These are phyloP conservation scores for Solanum stenotomum DNA, from an alignment of 257 asterid genomes.

Conservation along the genomic window DNA sequence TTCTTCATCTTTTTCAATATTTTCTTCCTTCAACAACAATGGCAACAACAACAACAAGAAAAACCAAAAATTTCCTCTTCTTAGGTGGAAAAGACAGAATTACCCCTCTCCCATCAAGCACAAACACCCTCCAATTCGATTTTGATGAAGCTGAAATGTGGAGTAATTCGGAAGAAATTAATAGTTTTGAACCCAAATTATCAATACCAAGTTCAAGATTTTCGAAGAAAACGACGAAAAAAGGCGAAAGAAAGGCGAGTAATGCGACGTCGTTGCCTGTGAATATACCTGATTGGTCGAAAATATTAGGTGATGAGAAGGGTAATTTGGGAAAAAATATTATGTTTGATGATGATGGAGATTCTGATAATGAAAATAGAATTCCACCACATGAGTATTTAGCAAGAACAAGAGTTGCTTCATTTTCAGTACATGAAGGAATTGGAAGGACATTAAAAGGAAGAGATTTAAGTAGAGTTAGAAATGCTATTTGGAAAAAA, in stretches of 20 bases:
- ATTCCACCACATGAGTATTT: conserved; percentile 86
- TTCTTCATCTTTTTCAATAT: not conserved
- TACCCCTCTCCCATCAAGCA: conserved; percentile 13
- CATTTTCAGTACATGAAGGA: conserved; percentile 84
- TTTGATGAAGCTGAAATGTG: conserved; percentile 63
- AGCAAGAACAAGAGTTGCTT: conserved; percentile 64
- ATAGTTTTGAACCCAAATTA: conserved; percentile 16
- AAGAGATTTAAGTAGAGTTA: conserved; percentile 78
- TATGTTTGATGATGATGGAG: conserved; percentile 15
- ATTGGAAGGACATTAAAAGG: conserved; percentile 82
- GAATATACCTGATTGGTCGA: conserved; percentile 78
- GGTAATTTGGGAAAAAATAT: conserved; percentile 1
- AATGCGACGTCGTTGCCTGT: conserved; percentile 50
- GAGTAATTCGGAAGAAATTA: conserved; percentile 5
- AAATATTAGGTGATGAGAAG: conserved; percentile 50
- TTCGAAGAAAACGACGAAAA: conserved; percentile 21
- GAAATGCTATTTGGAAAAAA: conserved; percentile 86
- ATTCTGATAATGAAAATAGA: conserved; percentile 20
- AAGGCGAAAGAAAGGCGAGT: not conserved
- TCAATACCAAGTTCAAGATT: conserved; percentile 15
- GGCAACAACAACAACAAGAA: conserved; percentile 36
- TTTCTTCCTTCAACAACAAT: conserved; percentile 7
- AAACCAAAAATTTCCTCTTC: conserved; percentile 33
- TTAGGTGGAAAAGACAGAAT: conserved; percentile 20
- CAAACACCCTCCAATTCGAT: conserved; percentile 24